Percentiles rank a stretch among this genome's conserved stretches.
These are phyloP conservation scores for Neonectria punicea DNA, from an alignment of 2,329 filamentous ascomycete species.

Conservation along the genomic window DNA sequence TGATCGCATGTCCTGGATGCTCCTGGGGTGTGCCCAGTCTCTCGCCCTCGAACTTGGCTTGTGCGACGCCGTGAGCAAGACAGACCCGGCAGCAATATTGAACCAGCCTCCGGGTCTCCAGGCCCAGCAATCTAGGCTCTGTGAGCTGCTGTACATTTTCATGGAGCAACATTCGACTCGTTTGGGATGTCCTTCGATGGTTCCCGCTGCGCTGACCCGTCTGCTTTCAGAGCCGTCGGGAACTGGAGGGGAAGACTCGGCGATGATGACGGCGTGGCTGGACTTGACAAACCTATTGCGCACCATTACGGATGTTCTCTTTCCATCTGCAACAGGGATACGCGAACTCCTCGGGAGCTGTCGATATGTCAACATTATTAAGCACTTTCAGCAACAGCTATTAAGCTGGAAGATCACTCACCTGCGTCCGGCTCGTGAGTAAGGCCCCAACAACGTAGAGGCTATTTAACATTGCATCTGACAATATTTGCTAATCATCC, in stretches of 20 bases:
- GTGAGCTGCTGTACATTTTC: constrained; percentile 27
- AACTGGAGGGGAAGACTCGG: background rate
- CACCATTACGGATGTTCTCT: constrained; percentile 41
- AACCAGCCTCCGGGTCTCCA: no score
- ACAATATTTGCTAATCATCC: background rate
- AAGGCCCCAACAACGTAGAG: background rate
- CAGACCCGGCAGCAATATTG: no score
- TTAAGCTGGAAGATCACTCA: constrained; percentile 18
- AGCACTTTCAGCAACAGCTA: constrained; percentile 30
- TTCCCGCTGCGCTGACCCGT: constrained; percentile 13
- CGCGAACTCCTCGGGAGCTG: constrained; percentile 7
- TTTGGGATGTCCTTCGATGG: constrained; percentile 27
- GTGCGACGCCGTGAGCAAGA: no score
- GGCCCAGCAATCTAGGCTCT: no score
- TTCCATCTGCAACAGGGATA: constrained; percentile 53
- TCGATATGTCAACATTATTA: constrained; percentile 27
- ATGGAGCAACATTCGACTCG: constrained; percentile 29
- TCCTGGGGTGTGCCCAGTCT: no score
- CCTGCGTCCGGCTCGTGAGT: constrained; percentile 11
- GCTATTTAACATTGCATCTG: no score
- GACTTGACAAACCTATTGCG: constrained; percentile 24
- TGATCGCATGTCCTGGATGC: no score
- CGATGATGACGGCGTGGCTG: constrained; percentile 19
- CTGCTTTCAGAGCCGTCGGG: constrained; percentile 5
- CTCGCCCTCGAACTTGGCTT: no score